phyloP scores from a whole-genome alignment of 2,329 filamentous ascomycete genomes.

The Pseudocercospora musae region DNA sequence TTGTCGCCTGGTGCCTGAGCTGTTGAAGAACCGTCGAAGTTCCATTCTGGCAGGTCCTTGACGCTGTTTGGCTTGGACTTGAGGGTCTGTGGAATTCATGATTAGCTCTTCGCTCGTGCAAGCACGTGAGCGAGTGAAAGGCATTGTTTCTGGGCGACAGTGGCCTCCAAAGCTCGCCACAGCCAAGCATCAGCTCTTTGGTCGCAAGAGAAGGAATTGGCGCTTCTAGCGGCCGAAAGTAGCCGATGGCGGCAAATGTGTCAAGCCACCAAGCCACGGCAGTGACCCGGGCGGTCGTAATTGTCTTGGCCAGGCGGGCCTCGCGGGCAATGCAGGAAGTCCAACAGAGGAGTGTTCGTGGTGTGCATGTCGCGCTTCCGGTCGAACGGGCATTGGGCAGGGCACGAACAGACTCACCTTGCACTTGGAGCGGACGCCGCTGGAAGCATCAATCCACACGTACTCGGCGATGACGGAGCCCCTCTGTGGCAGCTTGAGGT shows the following conservation, averaged over 20 bases:
- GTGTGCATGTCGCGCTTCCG: neutral
- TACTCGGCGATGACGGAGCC: slow-evolving; percentile 91
- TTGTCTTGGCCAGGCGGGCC: neutral
- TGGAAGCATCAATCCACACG: slow-evolving; percentile 86
- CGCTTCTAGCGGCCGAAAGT: slow-evolving; percentile 17
- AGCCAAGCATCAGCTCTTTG: neutral
- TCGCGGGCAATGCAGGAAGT: slow-evolving; percentile 6
- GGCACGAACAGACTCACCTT: slow-evolving; percentile 64
- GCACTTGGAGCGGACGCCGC: slow-evolving; percentile 88
- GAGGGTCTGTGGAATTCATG: slow-evolving; percentile 54
- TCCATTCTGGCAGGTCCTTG: slow-evolving; percentile 72
- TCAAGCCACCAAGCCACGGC: slow-evolving; percentile 20
- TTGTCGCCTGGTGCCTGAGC: slow-evolving; percentile 90
- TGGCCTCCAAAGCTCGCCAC: neutral
- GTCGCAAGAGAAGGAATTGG: neutral
- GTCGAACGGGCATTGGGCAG: too few relatives aligned
- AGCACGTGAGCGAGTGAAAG: neutral
- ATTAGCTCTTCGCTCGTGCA: slow-evolving; percentile 8
- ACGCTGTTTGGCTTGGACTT: slow-evolving; percentile 55
- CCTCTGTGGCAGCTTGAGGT: slow-evolving; percentile 85
- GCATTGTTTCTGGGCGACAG: neutral
- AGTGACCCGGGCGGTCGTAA: slow-evolving; percentile 8
- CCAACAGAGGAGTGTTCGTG: neutral
- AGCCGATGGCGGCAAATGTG: slow-evolving; percentile 18
- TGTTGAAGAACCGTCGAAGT: slow-evolving; percentile 86